Base-by-base conservation (phyloP, 352 stramenopile genomes). In the Phytophthora boehmeriae region DNA sequence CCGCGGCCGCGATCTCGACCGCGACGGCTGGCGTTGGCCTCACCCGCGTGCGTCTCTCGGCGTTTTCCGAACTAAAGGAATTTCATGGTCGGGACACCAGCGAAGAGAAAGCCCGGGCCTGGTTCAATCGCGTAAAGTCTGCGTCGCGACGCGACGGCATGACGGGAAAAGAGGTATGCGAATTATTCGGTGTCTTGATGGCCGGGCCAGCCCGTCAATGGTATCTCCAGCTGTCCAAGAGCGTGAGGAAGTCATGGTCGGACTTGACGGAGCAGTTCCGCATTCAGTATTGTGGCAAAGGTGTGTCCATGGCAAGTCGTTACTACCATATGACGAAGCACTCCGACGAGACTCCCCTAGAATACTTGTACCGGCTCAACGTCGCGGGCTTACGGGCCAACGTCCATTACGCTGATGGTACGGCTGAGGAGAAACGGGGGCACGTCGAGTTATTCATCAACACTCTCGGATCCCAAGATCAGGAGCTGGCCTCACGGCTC, bases 281-380 rank as follows among this genome's bases (percentile, higher is more conserved):
- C 23, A 2, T 67, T 4, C 59, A 67, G 30, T 67, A 67, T 44
- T 67, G 44, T 17, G 50, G 44, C 3, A 67, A 58, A 34, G 48
- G 57, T 9, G 25, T 67, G 17, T 67, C 59, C 4, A 55, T 61
- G 23, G 50, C 59, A 13, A 58, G 42, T 9, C 16, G 38, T 0
- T 66, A 66, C 13, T 66, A 44, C 17, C 57, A 66, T 17, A 35
- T 41, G 0, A 34, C 46, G 0, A 39, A 48, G 44, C 30, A 42
- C 1, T 25, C 51, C 8, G 39, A 55, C 20, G 34, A 67, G 28
- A 47, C 42, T 0, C 52, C 59, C 6, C 19, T 62, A 0, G 49
- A 56, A 23, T 56, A 56, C 14, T 17, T 56, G 9, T 35, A 47
- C 49, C 49, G 49, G 1, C 35, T 56, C 13, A 56, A 56, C 49